These are phyloP conservation scores for Tylopilus subfusipes DNA, from an alignment of 768 basidiomycete genomes.

Conservation along the genomic window DNA sequence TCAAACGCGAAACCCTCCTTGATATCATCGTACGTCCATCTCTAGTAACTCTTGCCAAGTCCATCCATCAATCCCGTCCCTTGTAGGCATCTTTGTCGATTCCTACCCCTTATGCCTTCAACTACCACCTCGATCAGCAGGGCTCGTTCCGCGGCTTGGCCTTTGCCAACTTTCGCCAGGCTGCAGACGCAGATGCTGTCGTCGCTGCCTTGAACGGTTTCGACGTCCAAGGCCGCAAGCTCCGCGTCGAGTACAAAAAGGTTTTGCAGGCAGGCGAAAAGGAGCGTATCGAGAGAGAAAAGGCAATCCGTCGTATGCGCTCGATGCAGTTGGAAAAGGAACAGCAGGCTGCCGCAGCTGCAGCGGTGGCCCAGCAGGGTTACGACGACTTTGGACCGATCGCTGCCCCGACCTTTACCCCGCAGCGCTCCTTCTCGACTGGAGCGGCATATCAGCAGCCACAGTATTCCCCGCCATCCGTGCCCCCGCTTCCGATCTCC, in stretches of 20 bases:
- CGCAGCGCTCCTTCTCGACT: constrained; percentile 73
- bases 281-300: constrained; percentile 97
- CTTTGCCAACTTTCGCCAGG: constrained; percentile 95
- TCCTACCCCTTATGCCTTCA: constrained; percentile 98
- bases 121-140: constrained; percentile 96
- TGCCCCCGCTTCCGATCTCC: constrained; percentile 38
- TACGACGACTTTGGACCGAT: constrained; percentile 77
- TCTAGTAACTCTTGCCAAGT: not conserved
- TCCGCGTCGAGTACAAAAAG: constrained; percentile 99
- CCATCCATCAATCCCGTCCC: constrained; percentile 16
- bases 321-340: constrained; percentile 95
- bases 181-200: constrained; percentile 90
- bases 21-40: constrained; percentile 82
- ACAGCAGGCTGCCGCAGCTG: constrained; percentile 35
- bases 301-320: constrained; percentile 96
- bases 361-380: constrained; percentile 34
- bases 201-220: constrained; percentile 96
- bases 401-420: constrained; percentile 52
- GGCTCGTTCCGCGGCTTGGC: constrained; percentile 96
- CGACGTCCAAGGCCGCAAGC: constrained; percentile 93
- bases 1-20: constrained; percentile 93
- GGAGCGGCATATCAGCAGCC: constrained; percentile 55
- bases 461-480: constrained; percentile 63
- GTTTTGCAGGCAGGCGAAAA: constrained; percentile 99
- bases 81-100: constrained; percentile 82